Evolutionary conservation across 164 flowering plant species (phyloP).

Genomic region (Vitis rupestris): DNA sequence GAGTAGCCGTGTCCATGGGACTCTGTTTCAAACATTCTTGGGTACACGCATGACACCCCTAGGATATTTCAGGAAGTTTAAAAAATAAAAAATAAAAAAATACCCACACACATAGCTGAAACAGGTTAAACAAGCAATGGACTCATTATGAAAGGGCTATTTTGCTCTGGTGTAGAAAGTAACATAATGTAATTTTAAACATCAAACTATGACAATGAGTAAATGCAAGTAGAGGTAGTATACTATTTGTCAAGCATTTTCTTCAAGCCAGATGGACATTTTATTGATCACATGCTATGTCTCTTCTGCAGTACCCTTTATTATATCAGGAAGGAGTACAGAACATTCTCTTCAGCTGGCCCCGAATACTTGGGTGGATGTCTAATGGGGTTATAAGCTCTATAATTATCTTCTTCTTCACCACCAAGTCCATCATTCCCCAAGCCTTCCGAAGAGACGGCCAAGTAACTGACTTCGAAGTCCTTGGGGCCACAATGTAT

Average conservation of each 20-base stretch:
- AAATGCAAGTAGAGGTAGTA: no score
- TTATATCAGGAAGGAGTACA: conserved; percentile 74
- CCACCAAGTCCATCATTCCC: conserved; percentile 28
- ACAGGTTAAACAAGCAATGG: not conserved
- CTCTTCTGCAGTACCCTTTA: conserved; percentile 52
- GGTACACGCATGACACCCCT: no score
- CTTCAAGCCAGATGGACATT: not conserved
- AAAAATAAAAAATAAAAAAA: no score
- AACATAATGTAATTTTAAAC: not conserved
- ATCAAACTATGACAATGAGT: no score
- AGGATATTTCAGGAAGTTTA: no score
- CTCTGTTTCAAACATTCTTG: no score
- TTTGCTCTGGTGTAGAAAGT: no score
- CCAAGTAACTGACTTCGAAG: conserved; percentile 43
- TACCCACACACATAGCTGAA: no score
- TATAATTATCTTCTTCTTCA: conserved; percentile 63
- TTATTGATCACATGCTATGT: not conserved
- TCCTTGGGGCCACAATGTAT: conserved; percentile 70
- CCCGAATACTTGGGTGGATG: conserved; percentile 81
- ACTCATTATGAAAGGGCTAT: not conserved
- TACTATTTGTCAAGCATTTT: no score
- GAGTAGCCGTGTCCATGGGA: no score
- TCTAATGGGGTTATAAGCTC: conserved; percentile 63
- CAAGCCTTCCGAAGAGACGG: conserved; percentile 75
- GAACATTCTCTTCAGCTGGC: conserved; percentile 81